Evolutionary conservation across 164 flowering plant species (phyloP), one percentile per base, ranked within the genome.

Genomic region (Amborella trichopoda): DNA sequence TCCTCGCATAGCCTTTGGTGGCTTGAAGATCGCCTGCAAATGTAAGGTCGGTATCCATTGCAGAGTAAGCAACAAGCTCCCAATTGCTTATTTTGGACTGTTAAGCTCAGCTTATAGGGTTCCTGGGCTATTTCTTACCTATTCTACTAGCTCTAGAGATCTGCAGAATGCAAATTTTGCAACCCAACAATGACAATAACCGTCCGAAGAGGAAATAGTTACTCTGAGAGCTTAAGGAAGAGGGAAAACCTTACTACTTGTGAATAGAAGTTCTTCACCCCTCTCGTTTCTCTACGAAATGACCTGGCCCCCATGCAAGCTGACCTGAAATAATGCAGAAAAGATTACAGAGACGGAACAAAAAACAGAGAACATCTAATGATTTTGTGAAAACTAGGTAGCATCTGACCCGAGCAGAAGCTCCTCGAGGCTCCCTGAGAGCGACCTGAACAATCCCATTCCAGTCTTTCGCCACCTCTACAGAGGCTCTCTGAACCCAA

Each of bases 201-300:
- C n/a, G n/a, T n/a, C n/a, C n/a, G n/a, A n/a, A n/a, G n/a, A n/a
- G n/a, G n/a, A n/a, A n/a, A n/a, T n/a, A n/a, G n/a, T n/a, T n/a
- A n/a, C n/a, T n/a, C n/a, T n/a, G n/a, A n/a, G n/a, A n/a, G n/a
- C n/a, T 5, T 13, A 37, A 37, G 40, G 5, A 17, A 27, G 26
- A 38, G 62, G 46, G 28, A 34, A 26, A 32, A 91, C 98, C 98
- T 91, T 91, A 43, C 66, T 80, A 61, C 96, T 91, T 8, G 87
- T 77, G 62, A 91, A 91, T 0, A 91, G 65, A 26, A 86, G 94
- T 58, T 86, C 98, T 63, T 91, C 96, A 17, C 96, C 96, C 4
- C 70, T 74, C 48, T 74, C 78, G 59, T 72, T 83, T 65, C 80
- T 72, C 98, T 96, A 91, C 6, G 98, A 91, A 47, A 62, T 56